These are phyloP conservation scores for Allantophomopsis lycopodina DNA, from an alignment of 2,329 filamentous ascomycete species.

Conservation along the genomic window DNA sequence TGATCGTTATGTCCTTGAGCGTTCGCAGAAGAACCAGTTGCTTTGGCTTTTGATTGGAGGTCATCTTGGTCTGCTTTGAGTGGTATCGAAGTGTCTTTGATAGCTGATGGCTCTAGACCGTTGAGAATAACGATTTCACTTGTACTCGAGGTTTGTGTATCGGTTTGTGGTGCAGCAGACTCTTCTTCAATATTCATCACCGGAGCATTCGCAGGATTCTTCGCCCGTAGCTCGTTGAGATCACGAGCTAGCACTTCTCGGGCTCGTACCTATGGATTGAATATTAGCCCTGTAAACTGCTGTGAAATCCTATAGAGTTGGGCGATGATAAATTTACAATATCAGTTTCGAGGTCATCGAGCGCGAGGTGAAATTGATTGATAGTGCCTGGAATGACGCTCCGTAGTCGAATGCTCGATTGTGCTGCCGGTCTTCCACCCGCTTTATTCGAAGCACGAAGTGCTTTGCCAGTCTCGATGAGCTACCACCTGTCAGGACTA, in stretches of 20 bases:
- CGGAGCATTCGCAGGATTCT: conserved; percentile 3
- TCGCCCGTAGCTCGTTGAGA: conserved; percentile 23
- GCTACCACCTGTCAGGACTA: conserved; percentile 20
- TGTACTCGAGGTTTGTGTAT: neutral
- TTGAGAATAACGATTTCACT: too few relatives aligned
- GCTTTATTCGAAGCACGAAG: conserved; percentile 33
- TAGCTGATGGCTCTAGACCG: too few relatives aligned
- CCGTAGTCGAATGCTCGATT: conserved; percentile 9
- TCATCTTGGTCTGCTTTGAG: neutral
- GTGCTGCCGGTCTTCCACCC: conserved; percentile 23
- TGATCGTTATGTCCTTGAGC: neutral
- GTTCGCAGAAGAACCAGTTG: neutral
- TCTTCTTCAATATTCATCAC: conserved; percentile 4
- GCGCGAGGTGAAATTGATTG: conserved; percentile 28
- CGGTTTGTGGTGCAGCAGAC: neutral
- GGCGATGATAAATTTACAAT: conserved; percentile 28
- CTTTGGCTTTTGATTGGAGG: neutral
- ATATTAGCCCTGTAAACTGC: conserved; percentile 2
- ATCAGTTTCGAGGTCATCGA: conserved; percentile 42
- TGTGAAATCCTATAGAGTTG: neutral
- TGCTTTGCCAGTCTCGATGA: conserved; percentile 44
- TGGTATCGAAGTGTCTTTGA: neutral
- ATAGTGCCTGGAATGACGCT: conserved; percentile 12
- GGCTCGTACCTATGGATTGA: conserved; percentile 26
- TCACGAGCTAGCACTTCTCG: conserved; percentile 43